Base-by-base conservation (phyloP, 2,329 filamentous ascomycete genomes). In the Colletotrichum magnum region DNA sequence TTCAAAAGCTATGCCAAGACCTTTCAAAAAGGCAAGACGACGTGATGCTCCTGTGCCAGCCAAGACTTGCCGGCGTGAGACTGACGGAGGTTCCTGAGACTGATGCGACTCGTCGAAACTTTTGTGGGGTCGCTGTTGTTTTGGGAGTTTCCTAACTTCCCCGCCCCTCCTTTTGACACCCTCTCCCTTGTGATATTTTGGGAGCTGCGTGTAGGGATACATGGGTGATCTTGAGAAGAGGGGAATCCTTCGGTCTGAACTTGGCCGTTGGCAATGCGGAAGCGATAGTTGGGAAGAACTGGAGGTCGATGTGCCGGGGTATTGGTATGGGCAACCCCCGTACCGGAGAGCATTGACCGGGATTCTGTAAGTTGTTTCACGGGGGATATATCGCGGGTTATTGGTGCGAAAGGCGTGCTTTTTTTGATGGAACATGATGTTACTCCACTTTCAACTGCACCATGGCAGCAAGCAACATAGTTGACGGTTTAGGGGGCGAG, bases 81-180 rank as follows among this genome's bases (percentile, higher is more conserved):
- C 39, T 6, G 47, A 36, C 28, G 28, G 45, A 54, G 56, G 15
- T 52, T 52, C 28, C 61, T 60, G 66, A 65, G 66, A 65, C 66
- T 66, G 48, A 69, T 69, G 61, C 62, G 43, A 69, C 66, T 60
- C 43, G 9, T 45, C 54, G 61, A 69, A 69, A 65, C 61, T 59
- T 65, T 65, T 69, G 61, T 60, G 61, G 66, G 9, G 54, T 13
- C 26, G n/a, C 9, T 32, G 41, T 45, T 50, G 26, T 54, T 64
- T 64, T 57, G 60, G 60, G 45, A 6, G 16, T 47, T 36, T 36
- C 32, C 32, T 36, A 36, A 36, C 32, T 10, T 6, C 32, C 32
- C 32, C 32, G 7, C 28, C 32, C 32, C 32, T 7, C 32, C 32
- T 36, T 36, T 36, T 36, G 9, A 36, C 32, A 4, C 32, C 32